Base-by-base conservation (phyloP, 345 rosid genomes). In the Citrus medica region DNA sequence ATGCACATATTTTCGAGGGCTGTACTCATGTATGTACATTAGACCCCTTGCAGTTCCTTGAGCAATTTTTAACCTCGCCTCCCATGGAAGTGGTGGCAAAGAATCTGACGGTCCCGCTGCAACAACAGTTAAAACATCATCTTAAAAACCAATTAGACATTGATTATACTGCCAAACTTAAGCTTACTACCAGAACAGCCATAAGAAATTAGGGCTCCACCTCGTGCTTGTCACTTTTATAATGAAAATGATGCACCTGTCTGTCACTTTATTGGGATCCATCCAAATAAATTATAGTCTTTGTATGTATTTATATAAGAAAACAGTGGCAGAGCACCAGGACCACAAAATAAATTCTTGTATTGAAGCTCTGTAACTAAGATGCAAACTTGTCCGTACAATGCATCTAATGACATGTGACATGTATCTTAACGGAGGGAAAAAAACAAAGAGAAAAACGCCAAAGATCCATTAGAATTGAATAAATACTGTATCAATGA, bases 31-130 rank as follows among this genome's bases (percentile, higher is more conserved):
- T 80, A 94, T 91, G 86, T 89, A 87, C 88, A 86, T 84, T 66
- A 94, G 86, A 58, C 97, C 99, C 78, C 95, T 85, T 4, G 99
- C 97, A 17, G 90, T 82, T 82, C 98, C 99, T 85, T 94, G 99
- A 37, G 96, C 93, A 62, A 96, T 90, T 78, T 81, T 90, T 79
- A 96, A 86, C 85, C 98, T 88, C 19, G 86, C 89, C 27, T 93
- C 79, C 98, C 99, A 96, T 12, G 93, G 78, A 3, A 96, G 84
- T 6, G 90, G 77, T 58, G 90, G 79, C 75, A 80, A 76, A 71
- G 86, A 72, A 79, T 77, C 87, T 6, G 91, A 79, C 10, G 86
- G 80, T 66, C 86, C 94, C 56, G 90, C 97, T 91, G 87, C 82
- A 81, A 77, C 38, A 69, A 77, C 46, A 72, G 35, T 56, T 64